These are phyloP conservation scores for Trichosanthes truncata DNA, from an alignment of 306 rosid species.

Conservation along the genomic window DNA sequence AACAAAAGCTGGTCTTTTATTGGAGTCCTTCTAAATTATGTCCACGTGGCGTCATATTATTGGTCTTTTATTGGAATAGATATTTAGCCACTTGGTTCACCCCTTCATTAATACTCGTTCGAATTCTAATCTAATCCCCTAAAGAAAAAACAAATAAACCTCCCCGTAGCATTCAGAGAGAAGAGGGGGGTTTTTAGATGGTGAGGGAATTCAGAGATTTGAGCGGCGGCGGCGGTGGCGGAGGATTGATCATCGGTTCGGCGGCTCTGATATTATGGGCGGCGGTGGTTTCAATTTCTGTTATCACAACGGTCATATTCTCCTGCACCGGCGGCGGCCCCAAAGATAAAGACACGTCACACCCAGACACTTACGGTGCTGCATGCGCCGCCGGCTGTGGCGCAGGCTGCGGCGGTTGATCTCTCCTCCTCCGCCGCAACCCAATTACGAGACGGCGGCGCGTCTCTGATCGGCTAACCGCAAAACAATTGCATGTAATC, in stretches of 20 bases:
- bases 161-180: neutral
- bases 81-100: neutral
- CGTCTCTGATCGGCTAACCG: neutral
- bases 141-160: neutral
- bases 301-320: constrained; percentile 42
- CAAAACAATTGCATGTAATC: neutral
- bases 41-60: neutral
- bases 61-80: neutral
- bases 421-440: neutral
- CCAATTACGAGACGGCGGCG: neutral
- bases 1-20: neutral
- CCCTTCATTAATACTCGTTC: neutral
- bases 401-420: constrained; percentile 24
- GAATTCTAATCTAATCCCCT: neutral
- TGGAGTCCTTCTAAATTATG: neutral
- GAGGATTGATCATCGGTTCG: constrained; percentile 15
- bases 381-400: constrained; percentile 30
- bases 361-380: constrained; percentile 20
- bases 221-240: constrained; percentile 2
- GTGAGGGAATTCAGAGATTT: constrained; percentile 37
- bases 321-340: constrained; percentile 57
- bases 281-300: constrained; percentile 23
- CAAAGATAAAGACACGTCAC: constrained; percentile 24
- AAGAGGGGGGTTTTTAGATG: constrained; percentile 18
- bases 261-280: constrained; percentile 29